These are phyloP conservation scores for Fusarium solani-melongenae DNA, from an alignment of 2,329 filamentous ascomycete genomes.

Conservation along the genomic window DNA sequence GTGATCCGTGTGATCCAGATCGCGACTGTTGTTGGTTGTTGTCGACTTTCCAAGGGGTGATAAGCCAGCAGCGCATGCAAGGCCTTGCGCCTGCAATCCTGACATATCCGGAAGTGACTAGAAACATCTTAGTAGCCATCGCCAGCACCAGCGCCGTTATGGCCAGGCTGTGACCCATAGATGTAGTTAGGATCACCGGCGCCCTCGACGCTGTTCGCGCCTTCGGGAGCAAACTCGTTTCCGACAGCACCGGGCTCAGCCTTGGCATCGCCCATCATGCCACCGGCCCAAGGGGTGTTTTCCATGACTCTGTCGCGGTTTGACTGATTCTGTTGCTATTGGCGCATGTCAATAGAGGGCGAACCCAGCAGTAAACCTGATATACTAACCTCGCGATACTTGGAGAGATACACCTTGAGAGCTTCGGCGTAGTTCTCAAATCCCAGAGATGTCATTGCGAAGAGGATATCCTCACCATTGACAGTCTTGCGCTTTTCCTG, in stretches of 20 bases:
- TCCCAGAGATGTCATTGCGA: constrained; percentile 98
- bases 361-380: neutral
- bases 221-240: constrained; percentile 59
- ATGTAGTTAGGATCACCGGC: constrained; percentile 59
- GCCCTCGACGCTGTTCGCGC: constrained; percentile 53
- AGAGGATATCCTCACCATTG: constrained; percentile 97
- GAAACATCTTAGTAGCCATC: constrained; percentile 60
- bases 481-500: constrained; percentile 99
- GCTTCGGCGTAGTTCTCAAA: constrained; percentile 99
- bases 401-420: constrained; percentile 96
- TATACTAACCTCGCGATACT: constrained; percentile 91
- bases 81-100: neutral
- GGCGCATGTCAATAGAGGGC: constrained; percentile 10
- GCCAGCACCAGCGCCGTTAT: constrained; percentile 66
- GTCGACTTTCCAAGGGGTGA: neutral
- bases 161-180: constrained; percentile 64
- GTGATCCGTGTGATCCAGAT: neutral
- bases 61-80: neutral
- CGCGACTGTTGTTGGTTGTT: neutral
- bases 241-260: constrained; percentile 43
- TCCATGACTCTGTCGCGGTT: constrained; percentile 54
- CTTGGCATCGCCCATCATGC: constrained; percentile 49
- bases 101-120: neutral
- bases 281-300: constrained; percentile 45
- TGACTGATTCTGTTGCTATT: constrained; percentile 55